These are phyloP conservation scores for Durotheca rogersii DNA, from an alignment of 495 filamentous ascomycete species.

Conservation along the genomic window DNA sequence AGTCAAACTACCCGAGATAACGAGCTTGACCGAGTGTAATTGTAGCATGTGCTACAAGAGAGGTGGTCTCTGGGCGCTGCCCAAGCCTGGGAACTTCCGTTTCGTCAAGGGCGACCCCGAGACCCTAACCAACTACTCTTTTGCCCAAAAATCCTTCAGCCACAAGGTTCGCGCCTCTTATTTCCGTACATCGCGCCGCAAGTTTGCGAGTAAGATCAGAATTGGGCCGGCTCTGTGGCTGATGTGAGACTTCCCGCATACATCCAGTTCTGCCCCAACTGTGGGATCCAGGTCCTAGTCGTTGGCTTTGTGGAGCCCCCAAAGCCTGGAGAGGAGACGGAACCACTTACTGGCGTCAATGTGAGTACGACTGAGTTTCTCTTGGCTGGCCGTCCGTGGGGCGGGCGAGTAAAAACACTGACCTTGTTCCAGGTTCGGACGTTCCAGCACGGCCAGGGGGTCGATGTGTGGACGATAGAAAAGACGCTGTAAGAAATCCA, in stretches of 20 bases:
- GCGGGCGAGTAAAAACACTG: constrained; percentile 2
- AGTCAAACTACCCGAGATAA: constrained; percentile 46
- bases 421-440: constrained; percentile 24
- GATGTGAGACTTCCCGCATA: constrained; percentile 1
- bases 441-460: constrained; percentile 37
- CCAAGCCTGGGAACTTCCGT: constrained; percentile 30
- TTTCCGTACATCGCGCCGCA: too few relatives aligned
- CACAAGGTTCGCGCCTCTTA: constrained; percentile 38
- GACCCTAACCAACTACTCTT: constrained; percentile 40
- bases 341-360: constrained; percentile 28
- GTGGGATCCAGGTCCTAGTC: constrained; percentile 39
- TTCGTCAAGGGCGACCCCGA: constrained; percentile 44
- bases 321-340: constrained; percentile 25
- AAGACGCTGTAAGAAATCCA: constrained; percentile 27
- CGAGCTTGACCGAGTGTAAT: constrained; percentile 43
- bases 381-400: background rate
- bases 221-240: too few relatives aligned
- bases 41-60: constrained; percentile 56
- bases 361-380: constrained; percentile 10
- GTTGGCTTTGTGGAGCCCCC: constrained; percentile 13
- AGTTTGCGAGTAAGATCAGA: too few relatives aligned
- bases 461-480: constrained; percentile 41
- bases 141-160: constrained; percentile 29
- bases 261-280: constrained; percentile 45
- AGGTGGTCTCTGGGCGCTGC: constrained; percentile 42